These are phyloP conservation scores for Prunus salicina DNA, from an alignment of 306 rosid species.

Conservation along the genomic window DNA sequence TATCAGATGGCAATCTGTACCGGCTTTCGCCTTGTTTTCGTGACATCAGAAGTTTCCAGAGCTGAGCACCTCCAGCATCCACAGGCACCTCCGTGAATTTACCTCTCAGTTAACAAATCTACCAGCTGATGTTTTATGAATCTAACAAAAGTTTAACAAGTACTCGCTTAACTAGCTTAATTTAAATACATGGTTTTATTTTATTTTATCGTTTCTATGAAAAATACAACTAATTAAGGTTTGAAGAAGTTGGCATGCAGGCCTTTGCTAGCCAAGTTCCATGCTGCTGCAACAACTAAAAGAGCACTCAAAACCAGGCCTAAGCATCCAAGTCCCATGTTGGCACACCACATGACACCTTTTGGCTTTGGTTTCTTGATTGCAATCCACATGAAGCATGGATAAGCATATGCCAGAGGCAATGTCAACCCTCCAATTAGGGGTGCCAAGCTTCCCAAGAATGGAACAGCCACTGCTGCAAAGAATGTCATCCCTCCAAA, in stretches of 20 bases:
- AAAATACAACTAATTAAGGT: slow-evolving; percentile 29
- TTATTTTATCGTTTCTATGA: not conserved
- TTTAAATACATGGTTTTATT: not conserved
- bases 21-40: too few species aligned
- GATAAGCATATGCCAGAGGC: slow-evolving; percentile 64
- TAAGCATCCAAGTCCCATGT: slow-evolving; percentile 45
- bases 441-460: slow-evolving; percentile 45
- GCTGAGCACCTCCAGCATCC: too few species aligned
- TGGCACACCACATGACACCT: slow-evolving; percentile 35
- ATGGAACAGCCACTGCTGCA: slow-evolving; percentile 55
- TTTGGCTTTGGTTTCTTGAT: slow-evolving; percentile 46
- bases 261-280: slow-evolving; percentile 41
- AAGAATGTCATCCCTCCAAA: slow-evolving; percentile 55
- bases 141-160: not conserved
- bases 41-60: too few species aligned
- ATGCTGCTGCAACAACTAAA: slow-evolving; percentile 40
- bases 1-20: too few species aligned
- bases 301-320: slow-evolving; percentile 49
- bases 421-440: slow-evolving; percentile 55
- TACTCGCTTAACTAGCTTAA: not conserved
- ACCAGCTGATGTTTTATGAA: not conserved
- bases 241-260: slow-evolving; percentile 58
- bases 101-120: too few species aligned
- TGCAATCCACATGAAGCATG: slow-evolving; percentile 76
- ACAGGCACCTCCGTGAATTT: too few species aligned